A percentile compares a stretch with the other conserved stretches of the same genome.
These are phyloP conservation scores for Neolentinus lepideus DNA, from an alignment of 1,284 basidiomycete species.

Conservation along the genomic window DNA sequence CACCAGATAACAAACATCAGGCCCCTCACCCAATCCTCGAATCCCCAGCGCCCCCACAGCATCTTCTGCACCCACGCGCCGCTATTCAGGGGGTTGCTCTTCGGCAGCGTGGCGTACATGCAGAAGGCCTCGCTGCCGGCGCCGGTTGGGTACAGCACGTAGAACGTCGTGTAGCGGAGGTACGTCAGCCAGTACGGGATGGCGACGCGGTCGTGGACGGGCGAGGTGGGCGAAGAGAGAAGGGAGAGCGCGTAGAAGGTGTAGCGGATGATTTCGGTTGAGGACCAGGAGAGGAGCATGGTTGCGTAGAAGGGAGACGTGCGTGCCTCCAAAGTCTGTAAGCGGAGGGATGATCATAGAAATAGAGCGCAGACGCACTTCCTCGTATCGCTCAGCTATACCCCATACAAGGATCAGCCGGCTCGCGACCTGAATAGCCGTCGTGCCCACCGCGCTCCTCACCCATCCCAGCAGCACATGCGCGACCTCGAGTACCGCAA, in stretches of 20 bases:
- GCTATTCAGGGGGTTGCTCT: conserved; percentile 27
- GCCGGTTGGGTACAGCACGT: conserved; percentile 87
- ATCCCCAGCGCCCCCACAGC: conserved; percentile 30
- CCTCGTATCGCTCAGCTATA: conserved; percentile 55
- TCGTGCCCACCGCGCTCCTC: conserved; percentile 78
- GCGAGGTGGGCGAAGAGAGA: conserved; percentile 26
- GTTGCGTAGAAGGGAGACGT: conserved; percentile 78
- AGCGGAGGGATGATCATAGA: conserved; percentile 1
- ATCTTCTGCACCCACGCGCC: conserved; percentile 10
- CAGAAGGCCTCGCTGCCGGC: conserved; percentile 88
- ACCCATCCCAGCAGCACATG: conserved; percentile 84
- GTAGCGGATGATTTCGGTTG: conserved; percentile 92
- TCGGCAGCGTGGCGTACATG: conserved; percentile 72
- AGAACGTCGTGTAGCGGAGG: conserved; percentile 89
- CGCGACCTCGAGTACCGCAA: conserved; percentile 75
- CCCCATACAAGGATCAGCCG: conserved; percentile 88
- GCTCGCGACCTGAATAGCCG: conserved; percentile 81
- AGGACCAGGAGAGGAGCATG: conserved; percentile 92
- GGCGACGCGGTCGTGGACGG: neutral
- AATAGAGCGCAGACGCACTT: conserved; percentile 32
- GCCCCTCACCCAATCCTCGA: conserved; percentile 49
- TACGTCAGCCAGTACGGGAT: conserved; percentile 46
- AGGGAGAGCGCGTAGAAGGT: conserved; percentile 80
- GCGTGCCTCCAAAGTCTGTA: conserved; percentile 43
- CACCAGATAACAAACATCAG: conserved; percentile 42